These are phyloP conservation scores for Zasmidium angulare DNA, from an alignment of 2,329 filamentous ascomycete species.

Conservation along the genomic window DNA sequence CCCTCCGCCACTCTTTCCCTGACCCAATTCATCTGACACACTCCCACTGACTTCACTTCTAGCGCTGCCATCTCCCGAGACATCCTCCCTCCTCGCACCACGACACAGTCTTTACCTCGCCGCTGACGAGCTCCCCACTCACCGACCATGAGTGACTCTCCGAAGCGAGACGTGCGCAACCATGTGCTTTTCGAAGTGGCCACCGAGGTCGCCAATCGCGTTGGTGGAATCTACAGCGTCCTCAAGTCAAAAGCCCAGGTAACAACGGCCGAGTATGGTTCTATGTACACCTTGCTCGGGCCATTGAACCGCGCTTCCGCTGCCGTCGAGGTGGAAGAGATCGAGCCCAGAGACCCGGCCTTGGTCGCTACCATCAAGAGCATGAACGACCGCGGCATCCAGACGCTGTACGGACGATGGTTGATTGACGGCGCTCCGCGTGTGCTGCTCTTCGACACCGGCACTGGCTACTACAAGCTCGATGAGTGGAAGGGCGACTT, in stretches of 20 bases:
- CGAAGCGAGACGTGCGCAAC: constrained; percentile 77
- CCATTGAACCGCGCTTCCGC: constrained; percentile 91
- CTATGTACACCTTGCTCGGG: constrained; percentile 91
- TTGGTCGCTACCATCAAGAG: constrained; percentile 80
- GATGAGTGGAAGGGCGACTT: constrained; percentile 97
- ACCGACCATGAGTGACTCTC: constrained; percentile 35
- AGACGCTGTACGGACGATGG: constrained; percentile 92
- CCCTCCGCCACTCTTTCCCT: not conserved
- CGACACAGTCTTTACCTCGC: constrained; percentile 3
- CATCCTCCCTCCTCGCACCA: not conserved
- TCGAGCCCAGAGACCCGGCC: constrained; percentile 78
- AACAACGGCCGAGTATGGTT: constrained; percentile 97
- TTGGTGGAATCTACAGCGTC: constrained; percentile 98
- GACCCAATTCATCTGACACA: not conserved
- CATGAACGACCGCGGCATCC: constrained; percentile 89
- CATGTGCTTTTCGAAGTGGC: constrained; percentile 96
- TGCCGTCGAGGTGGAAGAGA: constrained; percentile 94
- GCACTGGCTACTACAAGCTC: constrained; percentile 85
- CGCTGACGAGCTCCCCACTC: constrained; percentile 3
- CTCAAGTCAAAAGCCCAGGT: constrained; percentile 98
- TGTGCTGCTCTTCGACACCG: constrained; percentile 91
- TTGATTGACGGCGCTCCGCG: constrained; percentile 94
- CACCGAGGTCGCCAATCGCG: constrained; percentile 95
- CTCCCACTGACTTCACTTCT: not conserved
- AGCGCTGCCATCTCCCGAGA: constrained; percentile 5